A percentile compares a stretch with the other conserved stretches of the same genome.
Evolutionary conservation across 2,329 filamentous ascomycete genomes (phyloP).

Genomic region (Moelleriella libera): DNA sequence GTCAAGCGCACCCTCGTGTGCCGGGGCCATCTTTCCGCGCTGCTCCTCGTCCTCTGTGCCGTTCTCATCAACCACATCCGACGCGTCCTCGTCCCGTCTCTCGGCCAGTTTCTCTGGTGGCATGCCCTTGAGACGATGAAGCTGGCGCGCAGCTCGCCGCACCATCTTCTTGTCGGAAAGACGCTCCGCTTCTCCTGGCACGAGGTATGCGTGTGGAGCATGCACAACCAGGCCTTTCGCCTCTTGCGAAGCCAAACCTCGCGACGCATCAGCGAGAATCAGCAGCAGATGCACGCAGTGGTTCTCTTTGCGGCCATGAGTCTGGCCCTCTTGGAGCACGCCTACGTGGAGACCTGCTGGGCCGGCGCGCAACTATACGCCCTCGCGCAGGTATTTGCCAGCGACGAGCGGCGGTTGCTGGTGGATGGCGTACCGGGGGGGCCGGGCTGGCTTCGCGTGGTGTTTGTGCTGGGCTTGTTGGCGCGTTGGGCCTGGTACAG

Average conservation of each 20-base stretch:
- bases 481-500: background rate
- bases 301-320: constrained; percentile 11
- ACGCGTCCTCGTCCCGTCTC: constrained; percentile 15
- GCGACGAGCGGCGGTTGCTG: too few relatives aligned
- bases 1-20: constrained; percentile 9
- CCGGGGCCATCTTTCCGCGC: constrained; percentile 10
- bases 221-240: background rate
- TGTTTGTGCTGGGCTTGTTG: constrained; percentile 6
- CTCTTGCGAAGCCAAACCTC: background rate
- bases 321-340: constrained; percentile 14
- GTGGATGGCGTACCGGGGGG: constrained; percentile 6
- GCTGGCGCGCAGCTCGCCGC: constrained; percentile 19
- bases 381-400: constrained; percentile 1
- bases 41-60: constrained; percentile 17
- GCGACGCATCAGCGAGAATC: too few relatives aligned
- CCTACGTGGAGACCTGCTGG: constrained; percentile 14
- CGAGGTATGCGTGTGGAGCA: constrained; percentile 5
- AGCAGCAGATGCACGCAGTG: background rate
- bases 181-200: constrained; percentile 7
- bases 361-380: constrained; percentile 13
- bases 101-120: constrained; percentile 15
- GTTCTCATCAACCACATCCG: constrained; percentile 24
- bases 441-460: constrained; percentile 7
- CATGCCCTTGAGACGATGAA: constrained; percentile 20
- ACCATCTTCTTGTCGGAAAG: constrained; percentile 16